Base-by-base conservation (phyloP, 31 red algal species). In the Asparagopsis taxiformis region DNA sequence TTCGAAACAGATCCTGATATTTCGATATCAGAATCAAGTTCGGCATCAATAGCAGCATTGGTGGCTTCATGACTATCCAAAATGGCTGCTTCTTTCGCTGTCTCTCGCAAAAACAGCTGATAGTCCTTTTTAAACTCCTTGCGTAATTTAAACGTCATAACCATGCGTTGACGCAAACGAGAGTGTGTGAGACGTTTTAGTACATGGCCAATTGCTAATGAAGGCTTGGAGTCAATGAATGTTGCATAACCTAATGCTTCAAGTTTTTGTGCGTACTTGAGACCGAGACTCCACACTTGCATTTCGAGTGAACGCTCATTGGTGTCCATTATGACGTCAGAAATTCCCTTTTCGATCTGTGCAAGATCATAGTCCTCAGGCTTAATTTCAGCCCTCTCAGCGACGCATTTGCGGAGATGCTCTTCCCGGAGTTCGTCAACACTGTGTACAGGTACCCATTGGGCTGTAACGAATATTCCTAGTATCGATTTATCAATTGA, bases 381-480 rank as follows among this genome's bases (percentile, higher is more conserved):
- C 13, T 76, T 76, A 9, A 76, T 52, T 5, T 33, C 24, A 35
- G 72, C 55, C 21, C 55, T 50, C 17, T 60, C 56, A 0, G 44
- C 39, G 29, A 76, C 24, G 25, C 72, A 61, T 19, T 60, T 23
- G 15, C 3, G 33, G 0, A 76, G 37, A 31, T 76, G 72, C 6
- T 28, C 22, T n/a, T 76, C 72, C 1, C 55, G 61, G 34, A 76
- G 61, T 3, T 50, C 72, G 7, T 50, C 30, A 17, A 62, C 56
- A 4, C n/a, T 52, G 1, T 1, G 15, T 1, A 53, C 72, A 4
- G 55, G 57, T 1, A 76, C 41, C 55, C 55, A 60, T n/a, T 52
- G 39, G 16, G 55, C 15, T 49, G 36, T 76, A 20, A 74, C 31
- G 19, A 74, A 35, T 29, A 59, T 74, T 20, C 44, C 17, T 24